Evolutionary conservation across 2,329 filamentous ascomycete species (phyloP).

Genomic region (Colletotrichum sojae): DNA sequence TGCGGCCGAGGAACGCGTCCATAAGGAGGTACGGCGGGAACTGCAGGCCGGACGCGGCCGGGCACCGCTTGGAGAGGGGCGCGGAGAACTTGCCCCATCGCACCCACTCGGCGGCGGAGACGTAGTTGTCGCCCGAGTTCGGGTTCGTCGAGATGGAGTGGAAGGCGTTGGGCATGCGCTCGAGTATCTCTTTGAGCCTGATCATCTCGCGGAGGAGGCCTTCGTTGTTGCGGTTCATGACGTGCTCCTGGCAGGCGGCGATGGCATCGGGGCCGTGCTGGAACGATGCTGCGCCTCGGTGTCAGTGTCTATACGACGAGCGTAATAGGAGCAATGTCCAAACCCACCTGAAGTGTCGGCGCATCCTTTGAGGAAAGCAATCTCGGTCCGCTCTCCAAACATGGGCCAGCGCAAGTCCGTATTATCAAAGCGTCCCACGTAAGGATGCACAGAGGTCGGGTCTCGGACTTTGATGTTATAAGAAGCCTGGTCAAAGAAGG

Average conservation of each 20-base stretch:
- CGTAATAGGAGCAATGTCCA: neutral
- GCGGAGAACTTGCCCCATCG: conserved; percentile 66
- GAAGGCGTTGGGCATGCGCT: conserved; percentile 67
- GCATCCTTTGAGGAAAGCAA: conserved; percentile 65
- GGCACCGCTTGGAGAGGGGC: conserved; percentile 64
- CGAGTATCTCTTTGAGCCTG: conserved; percentile 66
- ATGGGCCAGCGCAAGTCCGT: conserved; percentile 68
- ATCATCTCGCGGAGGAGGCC: conserved; percentile 65
- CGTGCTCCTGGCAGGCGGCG: conserved; percentile 66
- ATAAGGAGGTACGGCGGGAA: conserved; percentile 68
- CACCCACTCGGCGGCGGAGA: conserved; percentile 63
- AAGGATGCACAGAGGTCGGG: conserved; percentile 63
- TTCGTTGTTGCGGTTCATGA: conserved; percentile 67
- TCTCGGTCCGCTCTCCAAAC: conserved; percentile 66
- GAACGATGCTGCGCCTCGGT: conserved; percentile 56
- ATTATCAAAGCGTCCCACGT: conserved; percentile 66
- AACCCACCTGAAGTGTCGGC: conserved; percentile 60
- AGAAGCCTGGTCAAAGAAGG: conserved; percentile 67
- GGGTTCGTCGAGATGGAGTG: conserved; percentile 68
- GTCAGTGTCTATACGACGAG: neutral
- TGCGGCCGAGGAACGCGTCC: conserved; percentile 68
- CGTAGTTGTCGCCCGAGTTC: conserved; percentile 65
- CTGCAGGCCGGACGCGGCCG: conserved; percentile 65
- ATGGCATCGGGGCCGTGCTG: conserved; percentile 66
- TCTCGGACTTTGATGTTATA: conserved; percentile 67